Percentiles rank a stretch among this genome's conserved stretches.
These are phyloP conservation scores for Pascua sp. DNA, from an alignment of 1,284 basidiomycete species.

Conservation along the genomic window DNA sequence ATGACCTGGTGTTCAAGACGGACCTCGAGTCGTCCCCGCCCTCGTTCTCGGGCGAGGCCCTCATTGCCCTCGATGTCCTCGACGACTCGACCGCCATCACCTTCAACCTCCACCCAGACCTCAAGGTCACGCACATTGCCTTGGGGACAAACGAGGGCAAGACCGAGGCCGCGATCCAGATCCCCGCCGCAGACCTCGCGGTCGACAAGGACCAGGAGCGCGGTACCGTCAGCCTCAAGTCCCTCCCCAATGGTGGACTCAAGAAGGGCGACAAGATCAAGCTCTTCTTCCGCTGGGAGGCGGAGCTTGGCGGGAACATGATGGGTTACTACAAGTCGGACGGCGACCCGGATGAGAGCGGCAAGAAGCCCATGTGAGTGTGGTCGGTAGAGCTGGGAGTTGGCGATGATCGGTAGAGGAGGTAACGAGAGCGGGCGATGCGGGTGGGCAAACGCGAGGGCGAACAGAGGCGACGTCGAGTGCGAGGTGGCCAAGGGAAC, in stretches of 20 bases:
- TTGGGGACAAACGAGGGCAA: conserved; percentile 62
- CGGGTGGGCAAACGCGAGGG: too few species aligned
- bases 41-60: conserved; percentile 70
- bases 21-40: conserved; percentile 65
- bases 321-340: conserved; percentile 51
- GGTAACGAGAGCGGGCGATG: too few species aligned
- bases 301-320: conserved; percentile 65
- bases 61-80: conserved; percentile 71
- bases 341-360: conserved; percentile 52
- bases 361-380: conserved; percentile 49
- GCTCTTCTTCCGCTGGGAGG: conserved; percentile 52
- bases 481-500: too few species aligned
- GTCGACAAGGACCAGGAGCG: conserved; percentile 66
- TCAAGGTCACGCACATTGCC: conserved; percentile 66
- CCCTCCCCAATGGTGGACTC: conserved; percentile 63
- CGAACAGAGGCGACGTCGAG: too few species aligned
- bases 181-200: conserved; percentile 47
- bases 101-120: conserved; percentile 65
- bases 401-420: too few species aligned
- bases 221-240: conserved; percentile 59
- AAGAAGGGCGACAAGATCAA: conserved; percentile 61
- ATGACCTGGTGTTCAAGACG: conserved; percentile 76
- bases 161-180: conserved; percentile 55
- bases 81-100: conserved; percentile 62
- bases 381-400: neutral